Evolutionary conservation across 2,329 filamentous ascomycete species (phyloP).

Genomic region (Aspergillus transmontanensis): DNA sequence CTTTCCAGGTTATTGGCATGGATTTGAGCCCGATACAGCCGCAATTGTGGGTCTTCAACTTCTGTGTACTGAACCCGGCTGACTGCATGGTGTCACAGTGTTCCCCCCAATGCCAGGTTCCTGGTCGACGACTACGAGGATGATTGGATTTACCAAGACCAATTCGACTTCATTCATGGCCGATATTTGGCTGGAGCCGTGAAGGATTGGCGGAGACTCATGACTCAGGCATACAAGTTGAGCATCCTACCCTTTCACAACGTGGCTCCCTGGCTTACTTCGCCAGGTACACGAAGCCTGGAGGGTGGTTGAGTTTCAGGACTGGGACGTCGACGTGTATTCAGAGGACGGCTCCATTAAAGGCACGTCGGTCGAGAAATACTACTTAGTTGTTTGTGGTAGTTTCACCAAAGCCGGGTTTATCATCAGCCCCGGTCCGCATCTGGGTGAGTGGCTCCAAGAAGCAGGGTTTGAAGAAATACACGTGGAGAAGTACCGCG

Average conservation of each 20-base stretch:
- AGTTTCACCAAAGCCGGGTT: background rate
- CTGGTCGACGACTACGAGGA: background rate
- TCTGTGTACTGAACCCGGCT: background rate
- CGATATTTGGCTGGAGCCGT: background rate
- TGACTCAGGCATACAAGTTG: background rate
- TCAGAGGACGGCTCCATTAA: background rate
- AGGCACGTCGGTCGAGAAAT: background rate
- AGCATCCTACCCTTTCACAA: background rate
- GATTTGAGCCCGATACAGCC: background rate
- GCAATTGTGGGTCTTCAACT: background rate
- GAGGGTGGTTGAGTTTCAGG: background rate
- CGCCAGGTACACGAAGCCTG: background rate
- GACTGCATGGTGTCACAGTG: background rate
- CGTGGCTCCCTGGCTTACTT: background rate
- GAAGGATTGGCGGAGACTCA: background rate
- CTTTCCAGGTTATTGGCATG: background rate
- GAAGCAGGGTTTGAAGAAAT: constrained; percentile 1
- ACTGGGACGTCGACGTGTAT: background rate
- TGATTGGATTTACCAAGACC: background rate
- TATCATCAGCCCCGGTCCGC: background rate
- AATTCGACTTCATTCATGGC: background rate
- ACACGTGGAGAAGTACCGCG: background rate
- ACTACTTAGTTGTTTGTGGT: background rate
- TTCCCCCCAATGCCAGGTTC: background rate
- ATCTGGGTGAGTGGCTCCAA: background rate